phyloP scores from a whole-genome alignment of 1,284 basidiomycete genomes.

The Vanrija humicola region DNA sequence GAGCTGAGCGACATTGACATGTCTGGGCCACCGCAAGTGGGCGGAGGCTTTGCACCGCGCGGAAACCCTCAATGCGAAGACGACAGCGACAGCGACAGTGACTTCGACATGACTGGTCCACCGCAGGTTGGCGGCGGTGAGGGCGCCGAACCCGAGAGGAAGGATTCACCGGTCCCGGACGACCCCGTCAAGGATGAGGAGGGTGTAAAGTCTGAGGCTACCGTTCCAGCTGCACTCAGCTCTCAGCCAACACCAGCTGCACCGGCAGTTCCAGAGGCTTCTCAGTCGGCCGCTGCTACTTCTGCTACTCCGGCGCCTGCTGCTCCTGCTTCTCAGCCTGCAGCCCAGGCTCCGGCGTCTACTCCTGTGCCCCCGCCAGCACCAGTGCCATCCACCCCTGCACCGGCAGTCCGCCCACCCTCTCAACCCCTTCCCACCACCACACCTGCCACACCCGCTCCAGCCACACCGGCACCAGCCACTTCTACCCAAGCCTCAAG shows the following conservation, averaged over 20 bases:
- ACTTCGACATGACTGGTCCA: constrained; percentile 35
- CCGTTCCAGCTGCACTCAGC: too few species aligned
- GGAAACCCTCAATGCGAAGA: neutral
- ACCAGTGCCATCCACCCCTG: neutral
- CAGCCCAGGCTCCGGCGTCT: too few species aligned
- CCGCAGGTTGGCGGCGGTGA: constrained; percentile 37
- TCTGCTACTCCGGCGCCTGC: neutral
- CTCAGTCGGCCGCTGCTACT: neutral
- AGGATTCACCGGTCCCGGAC: neutral
- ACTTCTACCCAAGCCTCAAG: neutral
- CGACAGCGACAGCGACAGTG: constrained; percentile 26
- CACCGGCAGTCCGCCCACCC: neutral
- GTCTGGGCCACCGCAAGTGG: constrained; percentile 35
- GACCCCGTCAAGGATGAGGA: neutral
- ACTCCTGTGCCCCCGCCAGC: too few species aligned
- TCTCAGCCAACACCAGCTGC: neutral
- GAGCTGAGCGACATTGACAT: constrained; percentile 28
- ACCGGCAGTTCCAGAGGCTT: neutral
- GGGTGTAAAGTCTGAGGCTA: neutral
- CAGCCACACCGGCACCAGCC: neutral
- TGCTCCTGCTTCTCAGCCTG: neutral
- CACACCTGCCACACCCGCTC: neutral
- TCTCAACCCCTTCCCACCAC: neutral
- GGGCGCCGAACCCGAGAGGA: constrained; percentile 3
- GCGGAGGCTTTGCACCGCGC: constrained; percentile 22